Evolutionary conservation across 306 rosid species (phyloP).

Genomic region (Aeschynomene evenia): DNA sequence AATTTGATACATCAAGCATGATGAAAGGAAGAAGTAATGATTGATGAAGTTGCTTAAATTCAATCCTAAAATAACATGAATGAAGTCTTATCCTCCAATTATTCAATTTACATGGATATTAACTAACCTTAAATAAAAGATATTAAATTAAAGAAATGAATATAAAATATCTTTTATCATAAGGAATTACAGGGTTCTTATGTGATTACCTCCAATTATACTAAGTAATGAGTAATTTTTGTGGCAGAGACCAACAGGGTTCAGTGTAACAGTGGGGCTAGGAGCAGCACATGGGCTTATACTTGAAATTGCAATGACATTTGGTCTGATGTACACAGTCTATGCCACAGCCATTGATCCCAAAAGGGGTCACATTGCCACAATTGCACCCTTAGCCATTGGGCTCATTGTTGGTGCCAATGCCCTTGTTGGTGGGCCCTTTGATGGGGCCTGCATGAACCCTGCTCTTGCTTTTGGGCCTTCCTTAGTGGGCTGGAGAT

Average conservation of each 20-base stretch:
- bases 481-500: conserved; percentile 86
- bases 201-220: too few relatives aligned
- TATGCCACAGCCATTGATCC: conserved; percentile 94
- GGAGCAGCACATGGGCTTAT: conserved; percentile 59
- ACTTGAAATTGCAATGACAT: conserved; percentile 74
- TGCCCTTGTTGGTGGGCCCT: conserved; percentile 83
- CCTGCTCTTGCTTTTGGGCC: conserved; percentile 97
- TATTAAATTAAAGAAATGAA: too few relatives aligned
- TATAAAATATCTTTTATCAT: too few relatives aligned
- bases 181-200: too few relatives aligned
- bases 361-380: conserved; percentile 66
- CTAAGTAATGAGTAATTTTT: too few relatives aligned
- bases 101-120: too few relatives aligned
- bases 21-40: too few relatives aligned
- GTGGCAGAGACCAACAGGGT: conserved; percentile 69
- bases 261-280: conserved; percentile 49
- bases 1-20: too few relatives aligned
- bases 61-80: too few relatives aligned
- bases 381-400: conserved; percentile 75
- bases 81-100: too few relatives aligned
- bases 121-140: too few relatives aligned
- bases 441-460: conserved; percentile 94
- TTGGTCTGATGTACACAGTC: conserved; percentile 71
- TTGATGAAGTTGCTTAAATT: too few relatives aligned
- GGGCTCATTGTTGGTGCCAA: conserved; percentile 85